Evolutionary conservation across 2,329 filamentous ascomycete genomes (phyloP), one percentile per base, ranked within the genome.

Genomic region (Harringtonia lauricola): DNA sequence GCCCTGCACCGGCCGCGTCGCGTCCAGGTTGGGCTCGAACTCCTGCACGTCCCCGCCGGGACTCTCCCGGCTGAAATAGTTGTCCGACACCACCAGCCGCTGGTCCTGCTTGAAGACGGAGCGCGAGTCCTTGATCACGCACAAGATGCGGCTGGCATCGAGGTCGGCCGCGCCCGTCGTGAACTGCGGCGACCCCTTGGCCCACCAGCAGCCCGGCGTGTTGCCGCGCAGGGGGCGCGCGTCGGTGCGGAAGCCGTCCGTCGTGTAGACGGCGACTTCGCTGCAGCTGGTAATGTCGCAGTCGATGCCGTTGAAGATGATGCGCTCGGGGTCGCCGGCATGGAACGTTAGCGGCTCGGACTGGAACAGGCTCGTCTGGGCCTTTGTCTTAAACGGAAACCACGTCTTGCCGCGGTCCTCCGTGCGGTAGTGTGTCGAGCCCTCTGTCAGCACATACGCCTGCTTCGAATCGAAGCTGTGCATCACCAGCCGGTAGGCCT

Each of bases 171-270:
- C 64, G 47, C 82, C 82, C 12, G 80, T 81, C 29, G 76, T 76
- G 59, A 98, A 95, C 35, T 79, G 63, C 6, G 76, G 71, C 13
- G 84, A 79, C 14, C 79, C 77, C 57, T 86, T 86, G 41, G 92
- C 90, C 87, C 90, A 98, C 60, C 82, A 78, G 61, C 92, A 98
- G 48, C 83, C 81, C 39, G 77, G 70, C 2, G 85, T 85, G 52
- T 80, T 74, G 35, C 74, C 68, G 42, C 83, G 74, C 47, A 95
- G 70, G 7, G 71, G 63, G 51, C 83, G 73, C 41, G 78, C 74
- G 36, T 72, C 63, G 6, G 73, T 74, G 51, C 82, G 71, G 67
- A 98, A 98, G 51, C 86, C 86, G 61, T 96, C 83, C 14, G 73
- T 80, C 3, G 92, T 96, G 60, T 95, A 95, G 57, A 71, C 68